Base-by-base conservation (phyloP, 148 eudicot species). In the Rhododendron ovatum region DNA sequence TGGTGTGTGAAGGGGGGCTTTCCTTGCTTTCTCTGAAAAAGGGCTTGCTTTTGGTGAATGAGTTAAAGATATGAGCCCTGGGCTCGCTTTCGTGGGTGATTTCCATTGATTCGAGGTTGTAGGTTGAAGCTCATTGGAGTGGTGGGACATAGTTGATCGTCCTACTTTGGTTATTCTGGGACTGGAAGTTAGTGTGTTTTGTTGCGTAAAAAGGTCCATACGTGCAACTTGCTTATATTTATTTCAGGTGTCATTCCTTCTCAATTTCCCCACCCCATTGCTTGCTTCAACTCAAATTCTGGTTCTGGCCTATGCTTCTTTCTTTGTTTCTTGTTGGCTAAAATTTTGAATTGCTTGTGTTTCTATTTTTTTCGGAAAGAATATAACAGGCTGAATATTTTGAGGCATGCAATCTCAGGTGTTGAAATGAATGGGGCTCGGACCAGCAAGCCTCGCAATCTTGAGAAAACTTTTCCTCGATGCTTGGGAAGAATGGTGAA, bases 401-500 rank as follows among this genome's bases (percentile, higher is more conserved):
- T 83, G 53, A 37, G 69, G 51, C 39, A 37, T 87, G 67, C 10
- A n/a, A 37, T 82, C 47, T 47, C 90, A 93, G 99, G 94, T 90
- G 87, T 39, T 85, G 83, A 91, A 89, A 94, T 94, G 96, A 94
- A 91, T 91, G 93, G 91, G 71, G 65, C 86, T 90, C 91, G 85
- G 61, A 89, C 91, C 85, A 88, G 87, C 45, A 95, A 90, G 88
- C 80, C 84, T 83, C 78, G 50, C 43, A 90, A 84, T 81, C 81
- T 85, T 37, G 94, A 92, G 81, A 91, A 91, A 77, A 86, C 94
- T 22, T 84, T 89, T 83, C 94, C 94, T 81, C 94, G 96, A 87
- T 95, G 98, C 88, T 90, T 94, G 90, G 98, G 98, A 86, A 92
- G 95, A 90, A 92, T 95, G 93, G 98, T 93, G 78, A 94, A 94